Base-by-base conservation (phyloP, 2,329 filamentous ascomycete genomes). In the Cercospora sp. region DNA sequence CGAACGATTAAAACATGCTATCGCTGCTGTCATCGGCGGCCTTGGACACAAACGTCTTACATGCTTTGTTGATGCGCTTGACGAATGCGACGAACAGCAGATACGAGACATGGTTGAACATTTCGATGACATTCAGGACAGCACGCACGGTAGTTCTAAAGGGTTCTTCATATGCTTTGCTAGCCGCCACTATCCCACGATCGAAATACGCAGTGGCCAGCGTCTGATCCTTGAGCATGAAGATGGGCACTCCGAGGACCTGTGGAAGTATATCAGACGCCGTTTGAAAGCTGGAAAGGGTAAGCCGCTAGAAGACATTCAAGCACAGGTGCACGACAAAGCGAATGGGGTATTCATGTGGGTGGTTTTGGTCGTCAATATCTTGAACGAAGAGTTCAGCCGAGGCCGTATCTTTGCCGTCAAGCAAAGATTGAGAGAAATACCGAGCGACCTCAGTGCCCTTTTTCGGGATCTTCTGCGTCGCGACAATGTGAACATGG, bases 381-480 rank as follows among this genome's bases (percentile, higher is more conserved):
- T 84, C 73, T 30, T 86, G 1, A 83, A 85, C 60, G 78, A 79
- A 55, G 81, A 82, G 67, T 79, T 74, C 64, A 73, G 73, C 7
- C 30, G 70, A 3, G 76, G 80, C 20, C 72, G 75, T 0, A 69
- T 80, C 0, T 69, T 76, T 23, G 69, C 67, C 0, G 64, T 84
- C 3, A 70, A 73, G 20, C 68, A 75, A 64, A 76, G 74, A 65
- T 74, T 85, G 1, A 23, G 73, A 7, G 78, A 83, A 30, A 78
- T 83, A 33, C 83, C 82, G 0, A 60, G 62, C 6, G 77, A 78
- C 0, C 75, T 89, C 0, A 72, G 79, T 39, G 77, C 83, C 0
- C 71, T 89, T 0, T 89, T 90, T 67, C 78, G 77, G 2, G 76
- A 85, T 16, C 84, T 89, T 0, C 65, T 89, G 3, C 63, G 51